phyloP scores from a whole-genome alignment of 192 early-diverging fungal species.

The Geranomyces variabilis region DNA sequence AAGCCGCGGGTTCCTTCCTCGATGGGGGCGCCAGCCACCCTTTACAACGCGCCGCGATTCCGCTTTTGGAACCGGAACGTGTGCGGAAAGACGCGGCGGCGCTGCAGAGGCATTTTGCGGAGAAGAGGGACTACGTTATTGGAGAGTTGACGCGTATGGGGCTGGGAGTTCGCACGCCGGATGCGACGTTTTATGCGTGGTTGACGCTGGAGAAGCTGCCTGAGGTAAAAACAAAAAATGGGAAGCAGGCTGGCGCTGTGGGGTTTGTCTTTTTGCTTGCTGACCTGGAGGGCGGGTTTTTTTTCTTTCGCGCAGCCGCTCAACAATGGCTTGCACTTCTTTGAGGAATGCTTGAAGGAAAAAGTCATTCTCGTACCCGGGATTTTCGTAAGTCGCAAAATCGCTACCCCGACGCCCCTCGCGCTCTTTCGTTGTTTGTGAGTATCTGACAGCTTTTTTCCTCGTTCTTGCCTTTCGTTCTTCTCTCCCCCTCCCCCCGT shows the following conservation, averaged over 20 bases:
- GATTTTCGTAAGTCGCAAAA: constrained; percentile 50
- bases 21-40: constrained; percentile 63
- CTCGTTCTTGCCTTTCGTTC: not conserved
- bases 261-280: no score
- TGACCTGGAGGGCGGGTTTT: no score
- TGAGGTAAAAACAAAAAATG: constrained; percentile 34
- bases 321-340: constrained; percentile 56
- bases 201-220: constrained; percentile 48
- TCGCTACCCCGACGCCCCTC: no score
- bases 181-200: constrained; percentile 63
- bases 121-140: constrained; percentile 56
- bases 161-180: constrained; percentile 48
- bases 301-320: constrained; percentile 39
- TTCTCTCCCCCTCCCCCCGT: not conserved
- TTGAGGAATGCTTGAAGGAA: constrained; percentile 58
- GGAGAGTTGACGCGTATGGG: constrained; percentile 43
- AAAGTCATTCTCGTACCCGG: constrained; percentile 57
- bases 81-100: constrained; percentile 45
- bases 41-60: constrained; percentile 55
- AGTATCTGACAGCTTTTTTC: not conserved
- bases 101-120: constrained; percentile 52
- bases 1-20: constrained; percentile 52
- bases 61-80: constrained; percentile 47
- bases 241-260: no score
- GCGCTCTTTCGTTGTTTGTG: no score